Percentiles rank a stretch among this genome's conserved stretches.
These are phyloP conservation scores for Strobilomyces confusus DNA, from an alignment of 768 basidiomycete species.

Conservation along the genomic window DNA sequence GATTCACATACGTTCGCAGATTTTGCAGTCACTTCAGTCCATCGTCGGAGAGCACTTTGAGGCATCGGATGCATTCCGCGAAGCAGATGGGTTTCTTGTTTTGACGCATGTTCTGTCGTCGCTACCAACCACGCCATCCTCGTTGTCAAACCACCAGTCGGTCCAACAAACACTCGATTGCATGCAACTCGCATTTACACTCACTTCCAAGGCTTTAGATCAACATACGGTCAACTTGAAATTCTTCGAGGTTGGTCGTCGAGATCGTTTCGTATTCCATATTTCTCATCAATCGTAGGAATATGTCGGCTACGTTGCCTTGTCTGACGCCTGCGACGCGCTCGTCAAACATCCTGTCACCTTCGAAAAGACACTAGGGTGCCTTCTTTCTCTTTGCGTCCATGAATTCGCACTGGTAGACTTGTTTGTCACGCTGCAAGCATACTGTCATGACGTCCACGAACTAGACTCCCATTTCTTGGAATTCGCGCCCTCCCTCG, in stretches of 20 bases:
- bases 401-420: conserved; percentile 57
- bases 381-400: conserved; percentile 63
- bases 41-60: conserved; percentile 60
- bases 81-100: conserved; percentile 76
- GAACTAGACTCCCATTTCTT: conserved; percentile 39
- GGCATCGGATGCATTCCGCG: conserved; percentile 75
- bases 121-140: conserved; percentile 33
- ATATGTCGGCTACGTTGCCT: conserved; percentile 59
- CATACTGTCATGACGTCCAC: conserved; percentile 38
- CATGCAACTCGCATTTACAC: conserved; percentile 56
- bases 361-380: conserved; percentile 56
- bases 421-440: conserved; percentile 48
- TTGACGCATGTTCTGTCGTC: conserved; percentile 71
- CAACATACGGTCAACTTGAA: conserved; percentile 51
- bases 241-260: conserved; percentile 60
- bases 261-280: conserved; percentile 18
- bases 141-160: conserved; percentile 28
- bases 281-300: conserved; percentile 12
- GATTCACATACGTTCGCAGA: conserved; percentile 35
- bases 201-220: conserved; percentile 61
- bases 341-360: conserved; percentile 47
- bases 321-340: conserved; percentile 54
- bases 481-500: conserved; percentile 37
- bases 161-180: conserved; percentile 47
- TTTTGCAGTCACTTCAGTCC: conserved; percentile 61